A percentile compares a stretch with the other conserved stretches of the same genome.
These are phyloP conservation scores for Wickerhamomyces pijperi DNA, from an alignment of 805 yeast genomes.

Conservation along the genomic window DNA sequence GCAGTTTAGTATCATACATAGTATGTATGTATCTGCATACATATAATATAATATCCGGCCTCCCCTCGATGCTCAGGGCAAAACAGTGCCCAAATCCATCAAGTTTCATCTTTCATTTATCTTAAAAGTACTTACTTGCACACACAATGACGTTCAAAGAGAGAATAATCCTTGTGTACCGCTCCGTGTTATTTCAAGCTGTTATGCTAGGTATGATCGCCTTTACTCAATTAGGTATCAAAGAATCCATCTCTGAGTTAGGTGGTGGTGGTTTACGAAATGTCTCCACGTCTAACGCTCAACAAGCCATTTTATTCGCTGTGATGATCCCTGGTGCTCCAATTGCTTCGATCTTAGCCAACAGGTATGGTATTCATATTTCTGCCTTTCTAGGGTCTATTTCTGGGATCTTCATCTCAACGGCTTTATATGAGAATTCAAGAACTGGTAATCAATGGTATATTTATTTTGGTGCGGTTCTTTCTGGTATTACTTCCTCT, in stretches of 20 bases:
- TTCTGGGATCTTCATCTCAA: constrained; percentile 18
- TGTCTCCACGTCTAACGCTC: constrained; percentile 10
- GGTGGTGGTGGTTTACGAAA: constrained; percentile 19
- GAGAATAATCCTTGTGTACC: background rate
- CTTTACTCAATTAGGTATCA: constrained; percentile 18
- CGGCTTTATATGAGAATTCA: constrained; percentile 18
- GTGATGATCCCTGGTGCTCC: constrained; percentile 16
- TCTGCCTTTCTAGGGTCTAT: constrained; percentile 14
- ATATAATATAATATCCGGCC: too few relatives aligned
- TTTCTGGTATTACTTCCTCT: constrained; percentile 17
- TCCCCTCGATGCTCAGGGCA: too few relatives aligned
- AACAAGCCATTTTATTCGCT: constrained; percentile 11
- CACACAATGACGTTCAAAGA: too few relatives aligned
- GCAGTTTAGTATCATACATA: too few relatives aligned
- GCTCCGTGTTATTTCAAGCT: constrained; percentile 6
- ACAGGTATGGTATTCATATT: constrained; percentile 13
- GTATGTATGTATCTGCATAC: too few relatives aligned
- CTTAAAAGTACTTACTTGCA: too few relatives aligned
- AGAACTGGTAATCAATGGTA: constrained; percentile 17
- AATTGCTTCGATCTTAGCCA: constrained; percentile 13
- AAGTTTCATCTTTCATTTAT: too few relatives aligned
- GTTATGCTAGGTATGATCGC: constrained; percentile 13
- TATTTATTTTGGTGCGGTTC: constrained; percentile 16
- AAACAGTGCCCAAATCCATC: too few relatives aligned
- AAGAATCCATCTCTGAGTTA: constrained; percentile 12